These are phyloP conservation scores for Patellifolia procumbens DNA, from an alignment of 179 eudicot genomes.

Conservation along the genomic window DNA sequence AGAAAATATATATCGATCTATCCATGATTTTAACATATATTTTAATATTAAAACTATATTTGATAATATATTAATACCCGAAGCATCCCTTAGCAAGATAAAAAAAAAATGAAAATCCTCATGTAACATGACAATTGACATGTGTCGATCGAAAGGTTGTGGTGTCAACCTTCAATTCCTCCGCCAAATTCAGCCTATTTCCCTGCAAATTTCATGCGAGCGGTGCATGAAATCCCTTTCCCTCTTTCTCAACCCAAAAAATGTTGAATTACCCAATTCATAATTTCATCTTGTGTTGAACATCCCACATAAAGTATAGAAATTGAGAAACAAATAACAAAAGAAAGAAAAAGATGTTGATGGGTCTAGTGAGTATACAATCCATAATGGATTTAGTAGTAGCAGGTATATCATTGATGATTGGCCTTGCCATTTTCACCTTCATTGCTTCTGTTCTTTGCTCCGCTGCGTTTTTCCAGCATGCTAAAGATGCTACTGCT, in stretches of 20 bases:
- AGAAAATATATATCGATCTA: too few relatives aligned
- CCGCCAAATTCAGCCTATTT: too few relatives aligned
- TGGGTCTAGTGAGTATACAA: slow-evolving; percentile 60
- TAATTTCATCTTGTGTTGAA: not conserved
- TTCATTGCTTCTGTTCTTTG: slow-evolving; percentile 76
- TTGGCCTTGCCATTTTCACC: slow-evolving; percentile 73
- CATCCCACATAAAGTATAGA: not conserved
- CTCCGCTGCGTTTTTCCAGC: slow-evolving; percentile 70
- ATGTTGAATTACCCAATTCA: not conserved
- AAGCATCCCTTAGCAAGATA: too few relatives aligned
- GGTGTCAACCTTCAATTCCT: slow-evolving; percentile 3
- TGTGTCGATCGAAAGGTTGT: slow-evolving; percentile 3
- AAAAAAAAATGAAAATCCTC: too few relatives aligned
- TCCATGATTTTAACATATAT: too few relatives aligned
- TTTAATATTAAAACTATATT: too few relatives aligned
- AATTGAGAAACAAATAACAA: not conserved
- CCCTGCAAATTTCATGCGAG: not conserved
- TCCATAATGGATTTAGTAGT: slow-evolving; percentile 62
- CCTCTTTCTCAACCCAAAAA: not conserved
- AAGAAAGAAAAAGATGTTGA: slow-evolving; percentile 41
- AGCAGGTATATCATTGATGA: slow-evolving; percentile 71
- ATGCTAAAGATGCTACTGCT: slow-evolving; percentile 47
- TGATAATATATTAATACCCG: too few relatives aligned
- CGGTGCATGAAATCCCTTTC: not conserved
- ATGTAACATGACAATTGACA: not conserved